Conservation (phyloP, 208 protist species). For the Trypanosoma avium region DNA sequence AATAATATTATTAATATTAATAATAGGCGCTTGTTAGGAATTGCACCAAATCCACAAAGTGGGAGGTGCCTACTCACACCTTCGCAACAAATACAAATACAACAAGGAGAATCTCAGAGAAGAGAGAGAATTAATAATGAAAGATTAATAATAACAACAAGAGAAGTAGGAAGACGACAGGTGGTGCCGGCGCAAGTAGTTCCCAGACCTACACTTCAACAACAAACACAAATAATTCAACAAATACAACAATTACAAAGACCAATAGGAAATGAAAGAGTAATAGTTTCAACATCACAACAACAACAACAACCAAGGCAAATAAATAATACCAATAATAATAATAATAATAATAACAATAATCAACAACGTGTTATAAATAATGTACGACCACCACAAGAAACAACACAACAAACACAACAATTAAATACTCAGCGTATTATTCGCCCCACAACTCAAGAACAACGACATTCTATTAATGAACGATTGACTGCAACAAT, state of each 20-base stretch:
- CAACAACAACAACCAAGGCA: not conserved
- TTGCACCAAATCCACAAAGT: too few species aligned
- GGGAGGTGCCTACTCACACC: too few species aligned
- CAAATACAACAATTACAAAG: not conserved
- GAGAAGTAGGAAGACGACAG: too few species aligned
- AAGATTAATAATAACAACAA: too few species aligned
- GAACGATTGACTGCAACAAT: not conserved
- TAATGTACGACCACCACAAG: not conserved
- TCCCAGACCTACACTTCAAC: too few species aligned
- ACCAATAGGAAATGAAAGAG: not conserved
- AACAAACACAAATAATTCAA: too few species aligned
- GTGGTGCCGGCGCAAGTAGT: too few species aligned
- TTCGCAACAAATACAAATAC: too few species aligned
- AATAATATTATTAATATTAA: too few species aligned
- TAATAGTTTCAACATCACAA: not conserved
- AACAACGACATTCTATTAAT: not conserved
- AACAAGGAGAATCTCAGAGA: too few species aligned
- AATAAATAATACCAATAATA: not conserved
- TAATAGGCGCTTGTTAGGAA: too few species aligned
- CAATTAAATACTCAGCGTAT: not conserved
- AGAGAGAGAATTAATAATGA: too few species aligned
- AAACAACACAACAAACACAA: not conserved
- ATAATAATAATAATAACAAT: not conserved
- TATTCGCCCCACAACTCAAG: not conserved
- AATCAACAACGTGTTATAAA: not conserved